These are phyloP conservation scores for Talinum fruticosum DNA, from an alignment of 148 eudicot species.

Conservation along the genomic window DNA sequence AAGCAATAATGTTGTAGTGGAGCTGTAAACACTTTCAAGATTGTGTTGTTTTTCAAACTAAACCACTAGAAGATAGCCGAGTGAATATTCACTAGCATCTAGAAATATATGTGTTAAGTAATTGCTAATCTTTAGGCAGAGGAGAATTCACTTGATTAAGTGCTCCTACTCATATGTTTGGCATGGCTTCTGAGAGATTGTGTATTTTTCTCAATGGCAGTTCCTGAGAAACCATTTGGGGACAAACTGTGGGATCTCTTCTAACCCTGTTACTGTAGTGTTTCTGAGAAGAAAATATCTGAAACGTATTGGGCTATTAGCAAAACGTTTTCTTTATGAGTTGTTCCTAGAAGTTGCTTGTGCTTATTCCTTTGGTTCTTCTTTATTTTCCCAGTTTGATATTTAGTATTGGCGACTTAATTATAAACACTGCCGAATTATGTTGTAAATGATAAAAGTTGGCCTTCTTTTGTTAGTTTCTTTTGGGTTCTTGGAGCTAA, in stretches of 20 bases:
- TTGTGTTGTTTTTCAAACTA: neutral
- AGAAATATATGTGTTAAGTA: neutral
- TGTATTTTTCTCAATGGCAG: neutral
- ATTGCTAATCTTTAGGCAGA: neutral
- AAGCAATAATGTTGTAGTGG: neutral
- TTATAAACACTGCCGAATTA: neutral
- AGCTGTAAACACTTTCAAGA: too few relatives aligned
- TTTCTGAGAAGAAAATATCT: neutral
- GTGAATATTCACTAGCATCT: neutral
- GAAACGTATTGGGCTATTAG: neutral
- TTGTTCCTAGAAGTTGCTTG: neutral
- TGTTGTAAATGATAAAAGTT: too few relatives aligned
- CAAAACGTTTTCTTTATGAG: neutral
- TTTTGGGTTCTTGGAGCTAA: neutral
- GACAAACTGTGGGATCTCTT: neutral
- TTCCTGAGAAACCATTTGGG: neutral
- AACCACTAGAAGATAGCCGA: neutral
- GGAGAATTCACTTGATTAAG: neutral
- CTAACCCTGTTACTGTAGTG: neutral
- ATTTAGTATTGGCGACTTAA: neutral
- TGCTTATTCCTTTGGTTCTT: neutral
- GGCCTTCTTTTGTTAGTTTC: neutral
- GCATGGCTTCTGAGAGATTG: neutral
- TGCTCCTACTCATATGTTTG: neutral
- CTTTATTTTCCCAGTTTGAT: neutral